Base-by-base conservation (phyloP, 1,284 basidiomycete genomes). In the Cutaneotrichosporon sp. region DNA sequence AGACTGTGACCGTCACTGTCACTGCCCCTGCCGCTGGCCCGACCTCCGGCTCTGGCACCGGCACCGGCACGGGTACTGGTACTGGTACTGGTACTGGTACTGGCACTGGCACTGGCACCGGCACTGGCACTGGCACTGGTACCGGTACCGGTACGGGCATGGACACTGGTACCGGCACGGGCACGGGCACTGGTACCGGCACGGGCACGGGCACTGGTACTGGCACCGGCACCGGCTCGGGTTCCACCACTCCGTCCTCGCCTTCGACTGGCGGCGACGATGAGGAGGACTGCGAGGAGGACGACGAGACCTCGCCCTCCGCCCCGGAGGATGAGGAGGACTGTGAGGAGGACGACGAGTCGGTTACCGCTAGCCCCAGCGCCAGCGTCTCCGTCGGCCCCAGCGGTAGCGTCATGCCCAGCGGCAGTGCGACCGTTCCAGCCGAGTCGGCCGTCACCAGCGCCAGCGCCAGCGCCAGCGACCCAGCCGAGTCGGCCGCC, bases 331-430 rank as follows among this genome's bases (percentile, higher is more conserved):
- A 61, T 30, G 58, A 60, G 8, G 63, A 65, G 63, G 51, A 58
- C 60, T 59, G 56, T 47, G 64, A 65, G 47, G 64, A 64, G 34
- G 63, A 61, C 13, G 63, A 65, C 22, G 63, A 61, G 30, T 26
- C 26, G 1, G 26, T 26, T 26, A 26, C 26, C 10, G 38, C 38
- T 32, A 21, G 49, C 31, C 34, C 49, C n/a, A 21, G 50, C 60
- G 8, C 14, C 46, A 36, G 52, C 46, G 5, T 9, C 26, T 31
- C 22, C n/a, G n/a, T n/a, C n/a, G n/a, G n/a, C n/a, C n/a, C n/a
- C n/a, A n/a, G n/a, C n/a, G n/a, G n/a, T n/a, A n/a, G n/a, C n/a
- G n/a, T n/a, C n/a, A n/a, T n/a, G n/a, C n/a, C n/a, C n/a, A n/a
- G n/a, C 34, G 34, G 34, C 34, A 34, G 34, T 10, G 34, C 34